Evolutionary conservation across 345 rosid genomes (phyloP).

Genomic region (Citrus inodora): DNA sequence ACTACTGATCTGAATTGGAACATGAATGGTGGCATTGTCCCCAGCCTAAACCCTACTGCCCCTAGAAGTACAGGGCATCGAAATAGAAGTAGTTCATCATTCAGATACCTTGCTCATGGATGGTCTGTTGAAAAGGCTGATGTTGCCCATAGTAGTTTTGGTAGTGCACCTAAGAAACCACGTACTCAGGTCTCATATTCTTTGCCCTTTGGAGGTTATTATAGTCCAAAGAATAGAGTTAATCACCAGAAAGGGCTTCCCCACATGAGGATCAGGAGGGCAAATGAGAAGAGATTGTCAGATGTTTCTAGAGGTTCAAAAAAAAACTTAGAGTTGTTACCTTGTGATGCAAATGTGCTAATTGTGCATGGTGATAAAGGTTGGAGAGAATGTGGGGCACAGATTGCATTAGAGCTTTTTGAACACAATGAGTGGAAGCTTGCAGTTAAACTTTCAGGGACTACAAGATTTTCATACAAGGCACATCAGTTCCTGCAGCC

Average conservation of each 20-base stretch:
- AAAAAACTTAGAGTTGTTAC: conserved; percentile 59
- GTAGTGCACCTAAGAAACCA: conserved; percentile 83
- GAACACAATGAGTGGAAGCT: conserved; percentile 93
- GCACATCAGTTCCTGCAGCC: conserved; percentile 95
- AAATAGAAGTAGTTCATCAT: conserved; percentile 51
- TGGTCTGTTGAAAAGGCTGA: conserved; percentile 75
- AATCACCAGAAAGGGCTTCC: conserved; percentile 55
- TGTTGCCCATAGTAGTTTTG: conserved; percentile 51
- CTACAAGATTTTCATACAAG: conserved; percentile 65
- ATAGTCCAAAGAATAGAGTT: conserved; percentile 46
- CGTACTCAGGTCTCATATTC: conserved; percentile 88
- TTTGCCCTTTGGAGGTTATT: conserved; percentile 63
- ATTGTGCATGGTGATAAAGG: conserved; percentile 77
- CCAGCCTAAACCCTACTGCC: conserved; percentile 84
- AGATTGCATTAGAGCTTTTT: conserved; percentile 64
- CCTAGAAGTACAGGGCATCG: conserved; percentile 80
- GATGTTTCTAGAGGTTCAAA: conserved; percentile 49
- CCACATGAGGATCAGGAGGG: conserved; percentile 76
- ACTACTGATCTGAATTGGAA: conserved; percentile 53
- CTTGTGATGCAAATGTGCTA: conserved; percentile 75
- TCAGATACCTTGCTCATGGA: conserved; percentile 51
- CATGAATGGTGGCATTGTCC: conserved; percentile 51
- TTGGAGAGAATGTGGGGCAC: conserved; percentile 86
- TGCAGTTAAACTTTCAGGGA: conserved; percentile 70
- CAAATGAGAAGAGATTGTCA: conserved; percentile 57